Conservation (phyloP, 176 grass and related monocot genomes). For the Oryza glumipatula region DNA sequence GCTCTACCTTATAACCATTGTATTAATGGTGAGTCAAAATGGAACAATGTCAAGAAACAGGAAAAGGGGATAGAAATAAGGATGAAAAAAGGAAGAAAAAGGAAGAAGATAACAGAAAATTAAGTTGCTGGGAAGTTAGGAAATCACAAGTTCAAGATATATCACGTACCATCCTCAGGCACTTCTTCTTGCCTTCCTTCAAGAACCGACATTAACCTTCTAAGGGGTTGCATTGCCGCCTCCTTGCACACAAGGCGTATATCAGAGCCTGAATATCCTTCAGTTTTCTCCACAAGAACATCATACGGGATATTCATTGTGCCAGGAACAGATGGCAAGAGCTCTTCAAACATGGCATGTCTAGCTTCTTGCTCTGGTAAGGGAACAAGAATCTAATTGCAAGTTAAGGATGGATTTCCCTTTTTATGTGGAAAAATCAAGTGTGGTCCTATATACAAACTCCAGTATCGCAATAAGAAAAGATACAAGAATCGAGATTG, state of each 20-base stretch:
- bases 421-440: neutral
- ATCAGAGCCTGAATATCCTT: conserved; percentile 96
- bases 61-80: too few species aligned
- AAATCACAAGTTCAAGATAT: conserved; percentile 22
- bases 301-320: conserved; percentile 65
- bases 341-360: conserved; percentile 82
- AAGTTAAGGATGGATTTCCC: conserved; percentile 30
- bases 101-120: too few species aligned
- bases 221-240: conserved; percentile 91
- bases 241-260: conserved; percentile 94
- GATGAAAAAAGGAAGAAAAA: too few species aligned
- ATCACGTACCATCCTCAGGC: conserved; percentile 74
- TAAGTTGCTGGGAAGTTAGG: conserved; percentile 10
- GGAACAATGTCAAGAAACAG: too few species aligned
- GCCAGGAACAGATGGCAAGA: conserved; percentile 59
- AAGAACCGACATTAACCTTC: conserved; percentile 75
- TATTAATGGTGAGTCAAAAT: too few species aligned
- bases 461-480: neutral
- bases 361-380: conserved; percentile 92
- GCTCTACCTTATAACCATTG: too few species aligned
- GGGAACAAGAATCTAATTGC: conserved; percentile 86
- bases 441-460: neutral
- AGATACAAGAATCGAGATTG: neutral
- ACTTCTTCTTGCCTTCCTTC: conserved; percentile 60
- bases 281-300: conserved; percentile 73